Base-by-base conservation (phyloP, 2,329 filamentous ascomycete genomes). In the Penicillium janthinellum region DNA sequence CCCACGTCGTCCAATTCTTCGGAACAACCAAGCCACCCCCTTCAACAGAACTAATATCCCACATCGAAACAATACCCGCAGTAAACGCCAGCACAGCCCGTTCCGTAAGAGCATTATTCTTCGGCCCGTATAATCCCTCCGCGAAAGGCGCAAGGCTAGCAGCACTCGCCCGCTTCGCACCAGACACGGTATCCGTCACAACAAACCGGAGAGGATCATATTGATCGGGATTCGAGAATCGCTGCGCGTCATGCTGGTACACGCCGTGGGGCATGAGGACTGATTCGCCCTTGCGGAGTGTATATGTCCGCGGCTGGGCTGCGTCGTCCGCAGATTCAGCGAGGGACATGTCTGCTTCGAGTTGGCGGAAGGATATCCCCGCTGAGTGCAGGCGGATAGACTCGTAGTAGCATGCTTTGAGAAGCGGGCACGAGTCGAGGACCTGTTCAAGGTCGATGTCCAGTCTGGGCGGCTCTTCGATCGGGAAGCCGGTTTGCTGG, bases 11-110 rank as follows among this genome's bases (percentile, higher is more conserved):
- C 66, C 69, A 77, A 67, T 79, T 78, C 42, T 72, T 74, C 0
- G 86, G 86, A 45, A 87, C 75, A 17, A 75, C 75, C 80, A 85
- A 86, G 0, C 72, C 74, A 6, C 73, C 74, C 15, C 78, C 77
- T 50, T 71, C 71, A 0, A 73, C 77, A 0, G 82, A 77, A 56
- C 82, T 74, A 58, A 87, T 80, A 45, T 87, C 82, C 84, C 84
- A 88, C 66, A 84, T 77, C 5, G 78, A 75, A 20, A 87, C 67
- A 22, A 87, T 78, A 1, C 80, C 78, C 15, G 84, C 83, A 1
- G 79, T 77, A 47, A 84, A 81, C 25, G 80, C 71, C 45, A 87
- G 64, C 17, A 81, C 77, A 66, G 83, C 78, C 50, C 79, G 76
- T 65, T 84, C 79, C 2, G 81, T 82, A 60, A 85, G 82, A 1